Evolutionary conservation across 257 asterid species (phyloP), one percentile per base, ranked within the genome.

Genomic region (Solanum chaucha): DNA sequence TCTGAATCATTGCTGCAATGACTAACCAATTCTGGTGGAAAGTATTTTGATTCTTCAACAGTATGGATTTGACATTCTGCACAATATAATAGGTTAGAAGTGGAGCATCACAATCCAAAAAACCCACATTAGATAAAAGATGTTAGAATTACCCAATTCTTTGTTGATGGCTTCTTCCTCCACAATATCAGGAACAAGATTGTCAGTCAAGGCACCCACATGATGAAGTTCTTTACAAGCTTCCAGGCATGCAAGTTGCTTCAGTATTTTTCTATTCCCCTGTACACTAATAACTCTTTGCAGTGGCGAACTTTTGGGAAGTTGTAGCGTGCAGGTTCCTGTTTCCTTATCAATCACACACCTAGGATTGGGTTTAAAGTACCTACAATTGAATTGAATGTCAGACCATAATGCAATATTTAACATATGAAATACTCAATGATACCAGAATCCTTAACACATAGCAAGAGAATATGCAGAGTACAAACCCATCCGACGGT

Each of bases 181-280:
- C 61, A 94, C 90, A 7, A 94, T 91, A 89, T 94, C 97, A 0
- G 98, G 99, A 84, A 95, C 96, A 80, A 97, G 98, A 81, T 91
- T 41, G 88, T 95, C 94, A 0, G 98, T 95, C 86, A 95, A 85
- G 28, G 98, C 97, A 82, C 93, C 90, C 70, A 89, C 89, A 85
- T 89, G 85, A 92, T 97, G 98, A 86, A 97, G 98, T 86, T 93
- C 86, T 91, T 90, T 93, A 89, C 99, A 97, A 65, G 98, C 99
- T 92, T 95, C 94, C 20, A 95, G 90, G 90, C 98, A 93, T 30
- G 95, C 99, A 38, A 92, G 93, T 91, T 94, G 95, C 94, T 88
- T 95, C 75, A 94, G 84, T 14, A 73, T 44, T 88, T 93, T 92
- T 59, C 14, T 4, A 40, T 86, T 85, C 24, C 95, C 98, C 70